Conservation (phyloP, 1,284 basidiomycete species). For the Coniferiporia sulphurascens region DNA sequence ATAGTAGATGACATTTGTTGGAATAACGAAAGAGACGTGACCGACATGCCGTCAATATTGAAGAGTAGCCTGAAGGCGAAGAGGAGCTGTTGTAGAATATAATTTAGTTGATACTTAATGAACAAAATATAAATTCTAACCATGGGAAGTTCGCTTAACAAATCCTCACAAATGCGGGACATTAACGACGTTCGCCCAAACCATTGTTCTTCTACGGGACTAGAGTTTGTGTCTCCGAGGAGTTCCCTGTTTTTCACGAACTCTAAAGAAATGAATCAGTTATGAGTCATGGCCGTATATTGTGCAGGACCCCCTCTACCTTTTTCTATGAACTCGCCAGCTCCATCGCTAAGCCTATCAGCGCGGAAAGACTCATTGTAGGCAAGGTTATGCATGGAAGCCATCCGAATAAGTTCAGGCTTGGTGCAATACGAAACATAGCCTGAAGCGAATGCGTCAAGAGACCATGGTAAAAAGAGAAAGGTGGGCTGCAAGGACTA, state of each 20-base stretch:
- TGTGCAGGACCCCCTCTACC: not conserved
- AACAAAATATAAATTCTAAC: not conserved
- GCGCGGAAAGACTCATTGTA: not conserved
- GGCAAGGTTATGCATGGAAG: slow-evolving; percentile 2
- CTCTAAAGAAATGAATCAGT: not conserved
- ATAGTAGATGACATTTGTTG: not conserved
- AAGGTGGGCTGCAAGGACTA: not conserved
- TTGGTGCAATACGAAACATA: slow-evolving; percentile 8
- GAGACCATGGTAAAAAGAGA: not conserved
- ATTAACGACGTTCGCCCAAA: no score
- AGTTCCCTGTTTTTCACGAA: not conserved
- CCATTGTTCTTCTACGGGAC: not conserved
- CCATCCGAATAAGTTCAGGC: slow-evolving; percentile 3
- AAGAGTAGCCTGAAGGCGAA: not conserved
- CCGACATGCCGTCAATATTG: not conserved
- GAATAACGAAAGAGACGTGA: not conserved
- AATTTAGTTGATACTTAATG: not conserved
- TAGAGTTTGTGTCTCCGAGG: not conserved
- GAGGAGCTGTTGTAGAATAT: not conserved
- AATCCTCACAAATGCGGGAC: not conserved
- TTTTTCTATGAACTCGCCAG: not conserved
- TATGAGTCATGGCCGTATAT: not conserved
- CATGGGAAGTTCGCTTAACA: not conserved
- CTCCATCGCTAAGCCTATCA: slow-evolving; percentile 8
- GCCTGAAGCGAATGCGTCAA: not conserved